Percentiles rank a stretch among this genome's conserved stretches.
These are phyloP conservation scores for Inga oerstediana DNA, from an alignment of 306 rosid genomes.

Conservation along the genomic window DNA sequence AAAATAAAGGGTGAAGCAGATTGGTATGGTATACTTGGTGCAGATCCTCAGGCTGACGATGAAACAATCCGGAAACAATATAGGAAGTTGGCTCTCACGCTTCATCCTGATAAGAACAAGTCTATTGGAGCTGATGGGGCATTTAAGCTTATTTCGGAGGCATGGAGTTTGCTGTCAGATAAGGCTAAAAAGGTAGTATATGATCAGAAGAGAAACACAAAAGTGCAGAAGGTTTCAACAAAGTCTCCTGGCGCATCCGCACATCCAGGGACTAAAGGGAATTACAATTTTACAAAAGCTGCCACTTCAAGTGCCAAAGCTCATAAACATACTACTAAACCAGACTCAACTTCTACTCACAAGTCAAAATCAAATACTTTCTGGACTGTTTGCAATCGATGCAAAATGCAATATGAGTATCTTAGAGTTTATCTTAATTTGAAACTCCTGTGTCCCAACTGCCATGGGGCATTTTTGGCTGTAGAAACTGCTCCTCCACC, in stretches of 20 bases:
- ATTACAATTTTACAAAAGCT: conserved; percentile 57
- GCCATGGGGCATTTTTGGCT: conserved; percentile 83
- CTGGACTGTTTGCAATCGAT: conserved; percentile 87
- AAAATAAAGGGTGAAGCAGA: conserved; percentile 62
- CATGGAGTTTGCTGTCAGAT: conserved; percentile 73
- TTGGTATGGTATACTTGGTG: conserved; percentile 73
- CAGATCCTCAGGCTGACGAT: conserved; percentile 57
- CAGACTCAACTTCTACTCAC: conserved; percentile 56
- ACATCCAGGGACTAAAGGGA: conserved; percentile 55
- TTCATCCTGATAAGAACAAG: conserved; percentile 84
- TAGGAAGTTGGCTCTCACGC: conserved; percentile 71
- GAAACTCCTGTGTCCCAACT: conserved; percentile 90
- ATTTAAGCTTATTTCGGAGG: conserved; percentile 70
- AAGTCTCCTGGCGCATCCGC: conserved; percentile 53
- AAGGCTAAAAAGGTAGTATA: conserved; percentile 49
- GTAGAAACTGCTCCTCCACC: conserved; percentile 84
- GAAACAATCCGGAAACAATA: conserved; percentile 60
- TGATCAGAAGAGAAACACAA: conserved; percentile 59
- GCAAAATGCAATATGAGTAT: conserved; percentile 98
- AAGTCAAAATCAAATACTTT: conserved; percentile 70
- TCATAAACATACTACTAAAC: conserved; percentile 56
- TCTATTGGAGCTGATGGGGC: conserved; percentile 77
- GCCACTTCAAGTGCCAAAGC: conserved; percentile 51
- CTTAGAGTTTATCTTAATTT: conserved; percentile 84
- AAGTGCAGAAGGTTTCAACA: conserved; percentile 46